Base-by-base conservation (phyloP, 148 eudicot genomes). In the Mesembryanthemum crystallinum region DNA sequence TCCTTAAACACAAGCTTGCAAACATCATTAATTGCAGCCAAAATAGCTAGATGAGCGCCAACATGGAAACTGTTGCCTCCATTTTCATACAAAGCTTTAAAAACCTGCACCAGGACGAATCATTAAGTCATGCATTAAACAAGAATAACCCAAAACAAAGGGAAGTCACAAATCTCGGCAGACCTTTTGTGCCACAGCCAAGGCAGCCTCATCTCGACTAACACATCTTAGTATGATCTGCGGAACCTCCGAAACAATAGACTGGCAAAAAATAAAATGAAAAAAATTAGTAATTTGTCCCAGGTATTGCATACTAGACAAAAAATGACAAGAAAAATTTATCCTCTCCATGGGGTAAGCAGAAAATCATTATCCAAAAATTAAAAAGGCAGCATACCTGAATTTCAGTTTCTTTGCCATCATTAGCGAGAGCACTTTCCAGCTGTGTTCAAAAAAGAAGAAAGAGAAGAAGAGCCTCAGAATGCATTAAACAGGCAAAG, bases 131-230 rank as follows among this genome's bases (percentile, higher is more conserved):
- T 7, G 55, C 58, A 51, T 10, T 10, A 60, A 18, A 57, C 24
- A 59, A 67, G 39, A 27, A 49, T 52, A 21, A 67, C 52, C 23
- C 15, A 29, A 58, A 63, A 68, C 29, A 70, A 62, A 24, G 23
- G 15, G 30, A 35, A 8, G 18, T 20, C 55, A 45, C 10, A 45
- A 54, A 5, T 55, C 14, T 68, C 25, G 28, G 3, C 52, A 66
- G 29, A 90, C 99, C 94, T 91, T 96, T 76, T 92, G 97, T 51
- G 99, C 92, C 25, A 96, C 91, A 65, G 99, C 98, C 79, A 88
- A 78, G 61, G 98, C 94, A 79, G 91, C 97, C 80, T 96, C 98
- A 83, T 96, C 99, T 79, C 97, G 96, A 79, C 86, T 87, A 24
- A 83, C 82, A 83, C 95, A 91, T 86, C 83, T 88, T 25, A 89